These are phyloP conservation scores for Moesziomyces parantarcticus DNA, from an alignment of 1,284 basidiomycete genomes.

Conservation along the genomic window DNA sequence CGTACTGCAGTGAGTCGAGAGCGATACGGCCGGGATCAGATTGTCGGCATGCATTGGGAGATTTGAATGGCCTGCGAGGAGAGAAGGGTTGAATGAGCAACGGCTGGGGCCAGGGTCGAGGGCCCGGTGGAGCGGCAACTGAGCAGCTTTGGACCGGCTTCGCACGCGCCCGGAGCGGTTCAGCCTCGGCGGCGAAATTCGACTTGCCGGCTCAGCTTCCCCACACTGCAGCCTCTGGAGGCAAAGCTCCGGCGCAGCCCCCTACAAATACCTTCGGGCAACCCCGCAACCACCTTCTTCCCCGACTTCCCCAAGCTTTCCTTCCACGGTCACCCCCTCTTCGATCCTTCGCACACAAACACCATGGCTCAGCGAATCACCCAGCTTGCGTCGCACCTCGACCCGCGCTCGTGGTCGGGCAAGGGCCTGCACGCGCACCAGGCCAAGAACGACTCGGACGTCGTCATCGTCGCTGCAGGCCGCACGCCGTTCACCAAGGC, in stretches of 20 bases:
- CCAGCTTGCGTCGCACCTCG: slow-evolving; percentile 61
- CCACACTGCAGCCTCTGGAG: slow-evolving; percentile 12
- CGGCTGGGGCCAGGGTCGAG: too few relatives aligned
- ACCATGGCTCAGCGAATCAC: slow-evolving; percentile 53
- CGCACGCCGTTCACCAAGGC: slow-evolving; percentile 81
- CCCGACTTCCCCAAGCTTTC: background rate
- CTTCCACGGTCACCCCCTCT: background rate
- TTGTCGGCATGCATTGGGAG: too few relatives aligned
- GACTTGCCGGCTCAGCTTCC: slow-evolving; percentile 9
- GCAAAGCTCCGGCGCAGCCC: slow-evolving; percentile 1
- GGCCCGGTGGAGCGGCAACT: slow-evolving; percentile 33
- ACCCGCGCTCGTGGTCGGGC: slow-evolving; percentile 60
- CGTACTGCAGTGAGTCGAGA: too few relatives aligned
- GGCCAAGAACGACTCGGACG: slow-evolving; percentile 60
- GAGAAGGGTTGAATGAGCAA: too few relatives aligned
- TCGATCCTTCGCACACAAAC: background rate
- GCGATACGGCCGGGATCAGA: too few relatives aligned
- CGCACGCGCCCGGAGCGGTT: slow-evolving; percentile 2
- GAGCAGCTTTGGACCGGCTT: slow-evolving; percentile 6
- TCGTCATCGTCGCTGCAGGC: slow-evolving; percentile 83
- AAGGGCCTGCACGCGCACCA: slow-evolving; percentile 55
- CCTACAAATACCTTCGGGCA: slow-evolving; percentile 3
- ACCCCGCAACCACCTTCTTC: background rate
- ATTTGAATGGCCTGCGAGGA: too few relatives aligned
- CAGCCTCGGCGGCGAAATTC: slow-evolving; percentile 5